Evolutionary conservation across 2,329 filamentous ascomycete species (phyloP).

Genomic region (Colletotrichum ledebouriae): DNA sequence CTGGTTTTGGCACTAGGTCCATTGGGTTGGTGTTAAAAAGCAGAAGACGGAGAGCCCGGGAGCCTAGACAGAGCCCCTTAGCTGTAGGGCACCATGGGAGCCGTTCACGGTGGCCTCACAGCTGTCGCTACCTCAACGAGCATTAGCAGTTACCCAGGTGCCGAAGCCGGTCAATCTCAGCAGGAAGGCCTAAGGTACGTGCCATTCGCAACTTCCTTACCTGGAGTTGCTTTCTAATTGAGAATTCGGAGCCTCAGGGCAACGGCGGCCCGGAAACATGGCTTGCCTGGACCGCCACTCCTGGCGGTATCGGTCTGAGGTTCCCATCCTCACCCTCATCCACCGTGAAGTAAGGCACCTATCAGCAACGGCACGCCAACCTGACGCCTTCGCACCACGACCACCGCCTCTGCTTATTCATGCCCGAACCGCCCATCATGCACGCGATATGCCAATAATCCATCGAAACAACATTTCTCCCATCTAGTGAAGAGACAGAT

Average conservation of each 20-base stretch:
- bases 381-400: neutral
- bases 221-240: neutral
- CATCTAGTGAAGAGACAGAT: slow-evolving; percentile 14
- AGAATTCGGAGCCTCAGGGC: neutral
- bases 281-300: neutral
- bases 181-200: slow-evolving; percentile 5
- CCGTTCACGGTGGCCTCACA: slow-evolving; percentile 4
- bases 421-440: neutral
- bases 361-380: neutral
- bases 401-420: slow-evolving; percentile 18
- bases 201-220: neutral
- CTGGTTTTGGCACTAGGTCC: neutral
- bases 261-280: neutral
- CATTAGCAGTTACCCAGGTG: too few species aligned
- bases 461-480: neutral
- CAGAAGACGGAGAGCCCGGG: slow-evolving; percentile 3
- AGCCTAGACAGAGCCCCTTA: slow-evolving; percentile 1
- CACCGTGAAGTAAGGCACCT: neutral
- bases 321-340: slow-evolving; percentile 2
- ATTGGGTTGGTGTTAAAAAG: slow-evolving; percentile 1
- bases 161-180: too few species aligned
- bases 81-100: neutral
- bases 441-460: slow-evolving; percentile 9
- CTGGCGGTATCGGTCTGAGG: neutral
- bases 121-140: neutral